A percentile compares a stretch with the other conserved stretches of the same genome.
phyloP scores from a whole-genome alignment of 2,329 filamentous ascomycete genomes.

The Apiospora arundinis region DNA sequence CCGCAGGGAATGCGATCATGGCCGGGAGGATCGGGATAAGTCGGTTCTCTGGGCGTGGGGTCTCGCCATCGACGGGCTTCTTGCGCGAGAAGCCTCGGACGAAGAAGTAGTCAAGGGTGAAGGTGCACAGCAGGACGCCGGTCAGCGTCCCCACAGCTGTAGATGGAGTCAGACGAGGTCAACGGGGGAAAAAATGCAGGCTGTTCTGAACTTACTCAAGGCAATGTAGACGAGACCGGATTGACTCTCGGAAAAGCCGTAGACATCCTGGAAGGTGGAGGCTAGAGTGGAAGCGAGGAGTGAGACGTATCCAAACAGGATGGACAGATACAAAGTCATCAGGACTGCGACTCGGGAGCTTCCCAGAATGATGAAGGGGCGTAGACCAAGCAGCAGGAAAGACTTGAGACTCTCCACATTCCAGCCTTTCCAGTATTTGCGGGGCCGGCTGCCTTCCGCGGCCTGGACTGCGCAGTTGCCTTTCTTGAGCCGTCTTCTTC shows the following conservation, averaged over 20 bases:
- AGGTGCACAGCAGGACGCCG: background rate
- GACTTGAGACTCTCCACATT: background rate
- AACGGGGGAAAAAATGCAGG: too few species aligned
- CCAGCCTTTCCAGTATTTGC: background rate
- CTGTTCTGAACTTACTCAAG: background rate
- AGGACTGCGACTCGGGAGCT: background rate
- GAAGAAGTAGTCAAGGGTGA: background rate
- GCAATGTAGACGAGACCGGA: background rate
- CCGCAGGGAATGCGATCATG: background rate
- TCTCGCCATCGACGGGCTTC: background rate
- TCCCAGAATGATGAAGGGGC: background rate
- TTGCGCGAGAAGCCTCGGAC: background rate
- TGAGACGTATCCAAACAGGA: background rate
- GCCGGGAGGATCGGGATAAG: background rate
- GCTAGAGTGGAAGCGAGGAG: background rate
- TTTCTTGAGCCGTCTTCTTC: too few species aligned
- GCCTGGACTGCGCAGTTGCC: too few species aligned
- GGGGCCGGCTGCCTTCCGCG: background rate
- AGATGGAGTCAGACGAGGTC: background rate
- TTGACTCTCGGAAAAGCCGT: background rate
- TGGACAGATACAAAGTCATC: background rate
- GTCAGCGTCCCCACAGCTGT: background rate
- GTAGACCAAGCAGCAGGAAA: background rate
- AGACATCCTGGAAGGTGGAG: background rate
- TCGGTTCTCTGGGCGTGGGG: background rate